Evolutionary conservation across 1,284 basidiomycete genomes (phyloP).

Genomic region (Taiwanofungus camphoratus): DNA sequence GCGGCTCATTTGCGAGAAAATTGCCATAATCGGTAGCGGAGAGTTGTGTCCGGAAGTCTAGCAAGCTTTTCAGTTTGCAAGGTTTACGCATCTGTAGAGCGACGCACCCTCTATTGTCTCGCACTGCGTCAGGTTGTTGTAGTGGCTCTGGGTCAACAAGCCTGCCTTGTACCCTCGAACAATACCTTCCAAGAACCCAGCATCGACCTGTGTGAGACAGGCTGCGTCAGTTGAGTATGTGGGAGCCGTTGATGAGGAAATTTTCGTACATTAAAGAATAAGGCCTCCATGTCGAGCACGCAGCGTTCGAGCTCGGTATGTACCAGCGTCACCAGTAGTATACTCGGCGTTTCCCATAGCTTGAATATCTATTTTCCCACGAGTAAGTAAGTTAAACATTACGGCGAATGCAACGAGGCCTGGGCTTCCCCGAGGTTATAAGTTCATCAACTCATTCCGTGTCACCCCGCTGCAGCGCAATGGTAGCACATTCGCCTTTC

Average conservation of each 20-base stretch:
- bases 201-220: constrained; percentile 51
- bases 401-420: too few species aligned
- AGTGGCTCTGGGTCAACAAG: constrained; percentile 85
- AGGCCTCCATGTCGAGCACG: constrained; percentile 63
- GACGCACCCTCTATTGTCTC: constrained; percentile 90
- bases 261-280: constrained; percentile 76
- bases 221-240: constrained; percentile 25
- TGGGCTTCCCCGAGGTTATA: too few species aligned
- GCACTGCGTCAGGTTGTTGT: constrained; percentile 94
- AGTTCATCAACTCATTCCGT: too few species aligned
- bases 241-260: constrained; percentile 1
- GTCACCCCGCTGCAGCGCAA: too few species aligned
- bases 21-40: constrained; percentile 98
- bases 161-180: constrained; percentile 94
- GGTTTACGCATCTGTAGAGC: background rate
- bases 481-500: too few species aligned
- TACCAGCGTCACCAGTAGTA: too few species aligned
- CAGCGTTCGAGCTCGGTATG: constrained; percentile 12
- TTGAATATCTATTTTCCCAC: too few species aligned
- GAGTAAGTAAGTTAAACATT: too few species aligned
- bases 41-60: constrained; percentile 90
- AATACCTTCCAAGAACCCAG: constrained; percentile 88
- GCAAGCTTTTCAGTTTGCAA: constrained; percentile 4
- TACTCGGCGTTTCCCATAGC: too few species aligned
- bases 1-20: constrained; percentile 94